These are phyloP conservation scores for Tulasnella calospora DNA, from an alignment of 768 basidiomycete species.

Conservation along the genomic window DNA sequence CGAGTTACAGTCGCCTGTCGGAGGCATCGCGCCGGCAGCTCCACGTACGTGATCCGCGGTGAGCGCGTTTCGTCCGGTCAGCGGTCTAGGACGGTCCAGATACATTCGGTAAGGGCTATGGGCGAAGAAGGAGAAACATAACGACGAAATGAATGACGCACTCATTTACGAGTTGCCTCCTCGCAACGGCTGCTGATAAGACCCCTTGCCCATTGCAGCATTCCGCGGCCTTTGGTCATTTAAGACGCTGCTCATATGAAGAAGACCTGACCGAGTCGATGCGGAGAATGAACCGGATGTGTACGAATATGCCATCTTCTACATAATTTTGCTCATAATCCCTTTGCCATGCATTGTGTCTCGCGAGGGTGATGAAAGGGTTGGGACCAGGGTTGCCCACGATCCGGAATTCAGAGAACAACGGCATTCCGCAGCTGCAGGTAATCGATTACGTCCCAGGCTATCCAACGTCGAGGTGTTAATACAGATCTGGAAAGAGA, in stretches of 20 bases:
- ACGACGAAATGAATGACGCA: background rate
- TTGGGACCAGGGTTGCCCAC: background rate
- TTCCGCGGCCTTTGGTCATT: conserved; percentile 2
- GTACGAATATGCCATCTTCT: background rate
- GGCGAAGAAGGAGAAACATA: background rate
- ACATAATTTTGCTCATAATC: background rate
- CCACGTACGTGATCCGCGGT: background rate
- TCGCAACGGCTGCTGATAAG: conserved; percentile 7
- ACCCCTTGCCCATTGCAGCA: background rate
- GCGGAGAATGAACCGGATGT: background rate
- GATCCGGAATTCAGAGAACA: background rate
- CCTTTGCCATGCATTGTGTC: background rate
- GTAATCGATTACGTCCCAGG: background rate
- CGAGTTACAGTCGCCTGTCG: background rate
- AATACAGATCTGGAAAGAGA: background rate
- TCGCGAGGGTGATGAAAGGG: background rate
- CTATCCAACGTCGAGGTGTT: background rate
- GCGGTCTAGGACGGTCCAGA: conserved; percentile 6
- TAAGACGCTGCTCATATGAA: background rate
- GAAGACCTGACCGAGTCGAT: background rate
- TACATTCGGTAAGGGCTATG: background rate
- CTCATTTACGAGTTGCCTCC: background rate
- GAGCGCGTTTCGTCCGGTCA: background rate
- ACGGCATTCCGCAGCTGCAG: background rate
- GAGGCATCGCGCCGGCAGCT: background rate